phyloP scores from a whole-genome alignment of 257 asterid genomes.

The Nicotiana tabacum region DNA sequence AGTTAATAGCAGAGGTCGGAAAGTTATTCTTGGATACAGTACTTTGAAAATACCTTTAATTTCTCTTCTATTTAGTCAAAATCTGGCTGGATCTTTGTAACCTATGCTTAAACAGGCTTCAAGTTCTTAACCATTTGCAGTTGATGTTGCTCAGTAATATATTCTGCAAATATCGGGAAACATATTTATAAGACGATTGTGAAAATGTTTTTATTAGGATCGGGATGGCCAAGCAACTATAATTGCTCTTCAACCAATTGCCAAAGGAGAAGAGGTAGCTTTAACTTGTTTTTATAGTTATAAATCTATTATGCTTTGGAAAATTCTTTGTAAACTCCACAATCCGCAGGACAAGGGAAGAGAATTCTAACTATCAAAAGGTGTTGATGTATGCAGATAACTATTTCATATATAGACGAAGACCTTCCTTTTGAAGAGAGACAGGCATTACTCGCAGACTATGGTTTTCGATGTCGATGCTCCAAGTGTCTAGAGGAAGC shows the following conservation, averaged over 20 bases:
- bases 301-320: background rate
- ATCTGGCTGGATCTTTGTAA: background rate
- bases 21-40: background rate
- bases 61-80: background rate
- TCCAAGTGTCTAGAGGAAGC: constrained; percentile 58
- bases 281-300: background rate
- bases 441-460: constrained; percentile 66
- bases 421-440: constrained; percentile 72
- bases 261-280: constrained; percentile 73
- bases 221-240: constrained; percentile 79
- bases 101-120: background rate
- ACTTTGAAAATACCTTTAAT: background rate
- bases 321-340: background rate
- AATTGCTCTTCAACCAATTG: constrained; percentile 54
- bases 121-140: background rate
- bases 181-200: background rate
- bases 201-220: constrained; percentile 40
- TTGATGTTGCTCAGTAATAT: background rate
- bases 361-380: background rate
- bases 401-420: constrained; percentile 89
- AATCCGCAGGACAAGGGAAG: background rate
- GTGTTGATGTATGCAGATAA: constrained; percentile 42
- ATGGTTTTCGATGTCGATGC: constrained; percentile 80
- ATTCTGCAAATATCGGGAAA: background rate
- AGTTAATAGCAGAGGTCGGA: background rate